Evolutionary conservation across 108 stramenopile species (phyloP), one percentile per base, ranked within the genome.

Genomic region (Discostella pseudostelligera): DNA sequence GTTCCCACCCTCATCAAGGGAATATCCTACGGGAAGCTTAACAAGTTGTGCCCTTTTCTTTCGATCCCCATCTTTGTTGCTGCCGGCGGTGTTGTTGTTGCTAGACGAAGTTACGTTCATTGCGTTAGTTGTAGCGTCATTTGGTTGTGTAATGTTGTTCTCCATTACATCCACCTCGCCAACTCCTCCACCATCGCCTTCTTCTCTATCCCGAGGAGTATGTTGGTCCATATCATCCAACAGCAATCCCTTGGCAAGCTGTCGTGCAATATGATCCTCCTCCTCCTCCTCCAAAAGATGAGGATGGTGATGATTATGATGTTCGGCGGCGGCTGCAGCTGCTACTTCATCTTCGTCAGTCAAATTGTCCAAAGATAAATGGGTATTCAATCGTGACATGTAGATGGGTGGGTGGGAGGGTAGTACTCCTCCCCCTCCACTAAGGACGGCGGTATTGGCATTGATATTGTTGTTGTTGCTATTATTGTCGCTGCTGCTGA

Each of bases 231-330:
- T 65, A 47, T 76, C 74, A 58, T 76, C 74, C 39, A 76, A 48
- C 14, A 76, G 53, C 40, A 76, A 50, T 21, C 67, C 70, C 2
- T 63, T 70, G 7, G 76, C 76, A 46, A 77, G 28, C 57, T 65
- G 70, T 45, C 72, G 70, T 1, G 76, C 76, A 66, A 77, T 76
- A 50, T 76, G 76, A 65, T 70, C 70, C 25, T 67, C 70, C 11
- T 70, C 75, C 14, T 49, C 56, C 32, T 32, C 32, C 32, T 32
- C 32, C 32, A 32, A 32, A 32, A 32, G 5, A 32, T 5, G 32
- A 32, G 3, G 32, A 43, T 65, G 24, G 42, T 3, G 2, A 25
- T 47, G 55, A 19, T 48, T 49, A 16, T 17, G 45, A 6, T 25
- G 7, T 3, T 43, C 20, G 2, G 17, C 10, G 5, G 16, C 8